Evolutionary conservation across 1,284 basidiomycete genomes (phyloP).

Genomic region (Laetiporus sulphureus): DNA sequence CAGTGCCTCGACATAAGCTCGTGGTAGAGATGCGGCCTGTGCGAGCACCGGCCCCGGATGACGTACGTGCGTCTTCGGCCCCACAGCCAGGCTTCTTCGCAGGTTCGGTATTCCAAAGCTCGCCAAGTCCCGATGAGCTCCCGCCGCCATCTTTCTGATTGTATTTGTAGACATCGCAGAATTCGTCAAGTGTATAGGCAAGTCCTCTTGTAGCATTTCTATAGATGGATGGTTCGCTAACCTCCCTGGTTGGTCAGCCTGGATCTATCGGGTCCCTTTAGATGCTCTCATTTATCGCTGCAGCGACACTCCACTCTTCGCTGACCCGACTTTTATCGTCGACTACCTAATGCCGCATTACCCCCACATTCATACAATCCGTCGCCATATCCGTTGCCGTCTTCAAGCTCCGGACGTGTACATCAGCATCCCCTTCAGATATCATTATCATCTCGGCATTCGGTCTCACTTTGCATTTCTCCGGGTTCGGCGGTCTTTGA

Average conservation of each 20-base stretch:
- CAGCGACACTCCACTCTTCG: too few relatives aligned
- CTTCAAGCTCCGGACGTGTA: constrained; percentile 11
- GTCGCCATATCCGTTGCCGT: constrained; percentile 13
- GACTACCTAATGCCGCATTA: constrained; percentile 25
- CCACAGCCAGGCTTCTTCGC: constrained; percentile 51
- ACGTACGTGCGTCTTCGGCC: constrained; percentile 14
- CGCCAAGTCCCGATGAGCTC: constrained; percentile 70
- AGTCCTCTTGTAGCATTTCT: constrained; percentile 7
- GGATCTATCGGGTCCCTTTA: constrained; percentile 26
- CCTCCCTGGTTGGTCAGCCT: too few relatives aligned
- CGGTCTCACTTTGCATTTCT: constrained; percentile 20
- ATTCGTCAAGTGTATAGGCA: constrained; percentile 36
- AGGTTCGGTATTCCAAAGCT: constrained; percentile 75
- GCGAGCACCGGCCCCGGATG: constrained; percentile 18
- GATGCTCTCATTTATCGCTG: constrained; percentile 23
- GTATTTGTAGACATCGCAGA: constrained; percentile 25
- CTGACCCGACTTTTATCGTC: too few relatives aligned
- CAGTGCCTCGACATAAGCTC: not conserved
- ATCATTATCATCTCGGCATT: constrained; percentile 41
- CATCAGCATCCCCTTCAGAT: constrained; percentile 22
- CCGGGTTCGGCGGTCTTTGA: constrained; percentile 21
- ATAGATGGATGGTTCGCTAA: too few relatives aligned
- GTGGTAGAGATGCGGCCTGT: not conserved
- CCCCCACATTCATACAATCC: constrained; percentile 11
- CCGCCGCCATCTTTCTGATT: constrained; percentile 53